A percentile compares a stretch with the other conserved stretches of the same genome.
These are phyloP conservation scores for Hypoxylon intermedium DNA, from an alignment of 495 filamentous ascomycete species.

Conservation along the genomic window DNA sequence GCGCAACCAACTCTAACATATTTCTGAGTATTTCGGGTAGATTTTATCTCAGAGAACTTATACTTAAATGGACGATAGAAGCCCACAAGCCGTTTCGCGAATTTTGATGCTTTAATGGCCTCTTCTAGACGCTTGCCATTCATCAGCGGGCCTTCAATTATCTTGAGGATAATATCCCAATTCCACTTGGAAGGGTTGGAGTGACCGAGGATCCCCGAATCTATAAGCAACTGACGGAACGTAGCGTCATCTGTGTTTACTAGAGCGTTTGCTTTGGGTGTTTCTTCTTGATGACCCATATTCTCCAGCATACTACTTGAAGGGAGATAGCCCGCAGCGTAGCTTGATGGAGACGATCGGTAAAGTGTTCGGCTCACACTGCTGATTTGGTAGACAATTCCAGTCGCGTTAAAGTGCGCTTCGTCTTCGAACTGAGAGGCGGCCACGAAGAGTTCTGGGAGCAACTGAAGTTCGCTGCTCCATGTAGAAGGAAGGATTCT, in stretches of 20 bases:
- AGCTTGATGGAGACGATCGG: constrained; percentile 66
- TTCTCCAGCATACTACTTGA: constrained; percentile 50
- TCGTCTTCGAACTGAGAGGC: constrained; percentile 74
- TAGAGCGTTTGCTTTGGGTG: constrained; percentile 73
- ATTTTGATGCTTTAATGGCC: constrained; percentile 92
- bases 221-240: constrained; percentile 84
- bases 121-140: constrained; percentile 92
- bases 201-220: constrained; percentile 83
- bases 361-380: constrained; percentile 94
- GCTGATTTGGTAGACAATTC: constrained; percentile 94
- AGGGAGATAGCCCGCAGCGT: constrained; percentile 46
- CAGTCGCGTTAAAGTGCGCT: constrained; percentile 78
- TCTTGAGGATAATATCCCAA: constrained; percentile 87
- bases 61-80: constrained; percentile 98
- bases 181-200: constrained; percentile 94
- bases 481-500: constrained; percentile 79
- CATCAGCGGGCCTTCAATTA: constrained; percentile 93
- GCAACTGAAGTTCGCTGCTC: constrained; percentile 80
- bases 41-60: constrained; percentile 84
- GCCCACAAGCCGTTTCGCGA: constrained; percentile 89
- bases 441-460: constrained; percentile 79
- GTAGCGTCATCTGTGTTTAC: constrained; percentile 84
- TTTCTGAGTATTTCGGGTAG: constrained; percentile 89
- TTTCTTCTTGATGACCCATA: constrained; percentile 60
- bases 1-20: constrained; percentile 91